Evolutionary conservation across 495 filamentous ascomycete genomes (phyloP).

Genomic region (Cercophora sp.): DNA sequence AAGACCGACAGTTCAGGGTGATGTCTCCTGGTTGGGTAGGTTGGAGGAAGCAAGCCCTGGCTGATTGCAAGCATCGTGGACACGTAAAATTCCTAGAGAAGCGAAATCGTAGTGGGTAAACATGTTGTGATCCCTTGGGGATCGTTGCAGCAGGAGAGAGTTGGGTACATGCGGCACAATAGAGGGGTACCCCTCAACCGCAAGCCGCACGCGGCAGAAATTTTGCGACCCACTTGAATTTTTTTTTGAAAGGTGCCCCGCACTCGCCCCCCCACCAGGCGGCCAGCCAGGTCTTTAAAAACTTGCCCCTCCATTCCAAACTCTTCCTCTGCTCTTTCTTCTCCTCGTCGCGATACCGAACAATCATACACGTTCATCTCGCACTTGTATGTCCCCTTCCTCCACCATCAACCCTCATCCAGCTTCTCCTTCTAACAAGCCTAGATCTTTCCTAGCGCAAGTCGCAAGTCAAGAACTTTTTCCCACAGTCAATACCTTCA

Average conservation of each 20-base stretch:
- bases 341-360: slow-evolving; percentile 36
- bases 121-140: too few species aligned
- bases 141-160: too few species aligned
- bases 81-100: too few species aligned
- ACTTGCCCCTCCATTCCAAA: slow-evolving; percentile 27
- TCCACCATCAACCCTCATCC: slow-evolving; percentile 3
- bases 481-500: slow-evolving; percentile 11
- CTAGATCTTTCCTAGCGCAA: slow-evolving; percentile 17
- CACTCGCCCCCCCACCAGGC: slow-evolving; percentile 27
- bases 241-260: not conserved
- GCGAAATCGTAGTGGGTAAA: too few species aligned
- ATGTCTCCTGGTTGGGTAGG: too few species aligned
- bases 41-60: too few species aligned
- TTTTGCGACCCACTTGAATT: too few species aligned
- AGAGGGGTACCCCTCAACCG: too few species aligned
- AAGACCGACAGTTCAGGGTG: too few species aligned
- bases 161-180: too few species aligned
- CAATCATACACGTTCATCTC: slow-evolving; percentile 37
- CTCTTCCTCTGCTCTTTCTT: slow-evolving; percentile 25
- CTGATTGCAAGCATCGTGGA: too few species aligned
- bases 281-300: slow-evolving; percentile 26
- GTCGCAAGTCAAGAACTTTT: slow-evolving; percentile 16
- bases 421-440: slow-evolving; percentile 13
- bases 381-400: slow-evolving; percentile 24
- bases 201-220: too few species aligned